Evolutionary conservation across 2,329 filamentous ascomycete species (phyloP), one percentile per base, ranked within the genome.

Genomic region (Ophiostoma angusticollis): DNA sequence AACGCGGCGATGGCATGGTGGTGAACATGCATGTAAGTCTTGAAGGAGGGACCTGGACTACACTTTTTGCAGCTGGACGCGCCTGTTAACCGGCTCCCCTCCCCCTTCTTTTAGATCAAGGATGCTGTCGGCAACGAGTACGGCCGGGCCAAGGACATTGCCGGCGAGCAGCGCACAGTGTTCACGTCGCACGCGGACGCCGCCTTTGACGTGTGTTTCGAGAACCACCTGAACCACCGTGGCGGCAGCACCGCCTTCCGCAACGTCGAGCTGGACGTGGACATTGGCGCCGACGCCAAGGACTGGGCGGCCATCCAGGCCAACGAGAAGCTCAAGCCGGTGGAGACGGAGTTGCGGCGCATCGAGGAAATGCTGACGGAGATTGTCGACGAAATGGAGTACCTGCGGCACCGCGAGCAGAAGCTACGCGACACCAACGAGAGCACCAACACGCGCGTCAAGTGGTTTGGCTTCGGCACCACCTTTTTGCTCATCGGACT

Each of bases 401-500:
- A 96, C 65, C 74, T 98, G 52, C 76, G 91, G 49, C 54, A 62
- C 28, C 76, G 91, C 52, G 91, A 98, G 70, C 86, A 94, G 74
- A 93, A 85, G 69, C 73, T 98, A 52, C 74, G 91, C 59, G 89
- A 98, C 65, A 98, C 91, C 51, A 98, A 98, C 63, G 91, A 98
- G 79, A 96, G 89, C 70, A 98, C 91, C 49, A 98, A 98, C 65
- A 91, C 83, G 64, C 77, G 91, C 43, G 91, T 98, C 55, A 98
- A 96, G 70, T 96, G 85, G 86, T 98, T 98, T 63, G 89, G 89
- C 35, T 78, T 95, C 58, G 77, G 79, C 49, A 96, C 89, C 21
- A 96, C 94, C 65, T 81, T 85, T 46, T 80, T 95, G 69, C 67
- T 98, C 51, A 69, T 95, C 49, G 84, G 75, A 24, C 68, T 98